Conservation (phyloP, 495 filamentous ascomycete species). For the Penicillium pancosmium region DNA sequence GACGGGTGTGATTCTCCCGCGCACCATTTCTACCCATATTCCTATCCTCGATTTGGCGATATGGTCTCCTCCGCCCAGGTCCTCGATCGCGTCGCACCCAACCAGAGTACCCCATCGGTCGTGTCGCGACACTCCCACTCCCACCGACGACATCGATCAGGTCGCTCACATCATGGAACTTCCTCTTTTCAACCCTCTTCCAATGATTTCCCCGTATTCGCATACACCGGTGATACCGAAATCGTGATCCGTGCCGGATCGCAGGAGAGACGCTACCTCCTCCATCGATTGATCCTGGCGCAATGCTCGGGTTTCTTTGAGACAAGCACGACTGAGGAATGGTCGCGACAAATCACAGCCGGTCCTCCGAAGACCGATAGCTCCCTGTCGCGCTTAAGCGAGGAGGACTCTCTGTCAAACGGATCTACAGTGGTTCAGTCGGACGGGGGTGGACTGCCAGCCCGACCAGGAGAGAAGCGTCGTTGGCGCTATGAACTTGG, state of each 20-base stretch:
- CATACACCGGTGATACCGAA: conserved; percentile 87
- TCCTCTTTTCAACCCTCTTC: conserved; percentile 69
- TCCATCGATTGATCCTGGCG: conserved; percentile 81
- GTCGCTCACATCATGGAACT: conserved; percentile 81
- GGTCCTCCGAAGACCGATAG: conserved; percentile 34
- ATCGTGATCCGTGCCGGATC: conserved; percentile 72
- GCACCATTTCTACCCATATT: neutral
- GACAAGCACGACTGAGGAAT: conserved; percentile 83
- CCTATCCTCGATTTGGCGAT: conserved; percentile 10
- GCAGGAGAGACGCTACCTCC: conserved; percentile 79
- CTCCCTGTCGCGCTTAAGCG: conserved; percentile 58
- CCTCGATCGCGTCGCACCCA: conserved; percentile 52
- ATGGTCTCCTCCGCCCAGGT: conserved; percentile 79
- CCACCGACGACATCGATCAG: conserved; percentile 66
- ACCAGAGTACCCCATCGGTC: conserved; percentile 60
- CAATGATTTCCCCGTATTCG: conserved; percentile 92
- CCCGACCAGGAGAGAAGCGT: conserved; percentile 50
- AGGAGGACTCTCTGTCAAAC: conserved; percentile 51
- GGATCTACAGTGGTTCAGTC: conserved; percentile 46
- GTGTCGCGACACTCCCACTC: conserved; percentile 58
- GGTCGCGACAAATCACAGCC: conserved; percentile 59
- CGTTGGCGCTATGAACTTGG: conserved; percentile 89
- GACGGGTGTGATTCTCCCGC: conserved; percentile 28
- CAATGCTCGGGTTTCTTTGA: conserved; percentile 94
- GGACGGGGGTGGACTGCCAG: conserved; percentile 35